These are phyloP conservation scores for Tolypocladium tropicale DNA, from an alignment of 2,329 filamentous ascomycete genomes.

Conservation along the genomic window DNA sequence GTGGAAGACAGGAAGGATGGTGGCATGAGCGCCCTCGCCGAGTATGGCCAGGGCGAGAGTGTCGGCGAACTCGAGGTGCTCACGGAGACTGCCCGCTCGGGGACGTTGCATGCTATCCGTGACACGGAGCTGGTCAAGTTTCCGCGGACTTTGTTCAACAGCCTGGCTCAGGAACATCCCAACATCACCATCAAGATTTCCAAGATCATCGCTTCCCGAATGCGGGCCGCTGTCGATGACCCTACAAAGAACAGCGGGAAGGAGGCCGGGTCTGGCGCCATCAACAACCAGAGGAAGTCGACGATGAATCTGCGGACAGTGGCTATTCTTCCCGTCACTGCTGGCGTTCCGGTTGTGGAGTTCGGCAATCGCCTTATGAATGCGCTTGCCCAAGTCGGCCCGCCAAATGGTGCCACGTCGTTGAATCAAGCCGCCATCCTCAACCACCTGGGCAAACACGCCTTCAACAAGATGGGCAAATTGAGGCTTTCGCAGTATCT, in stretches of 20 bases:
- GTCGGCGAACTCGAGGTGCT: conserved; percentile 95
- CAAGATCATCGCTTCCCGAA: conserved; percentile 92
- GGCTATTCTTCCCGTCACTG: conserved; percentile 79
- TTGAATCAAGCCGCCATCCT: conserved; percentile 90
- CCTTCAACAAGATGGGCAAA: conserved; percentile 96
- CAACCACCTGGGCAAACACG: conserved; percentile 89
- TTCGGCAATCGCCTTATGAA: conserved; percentile 85
- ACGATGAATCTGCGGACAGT: conserved; percentile 90
- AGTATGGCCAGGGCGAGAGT: conserved; percentile 95
- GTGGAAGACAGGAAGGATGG: conserved; percentile 75
- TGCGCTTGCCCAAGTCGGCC: conserved; percentile 80
- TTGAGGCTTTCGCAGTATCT: conserved; percentile 92
- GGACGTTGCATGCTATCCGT: conserved; percentile 87
- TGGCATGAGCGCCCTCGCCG: conserved; percentile 75
- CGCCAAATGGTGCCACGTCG: conserved; percentile 80
- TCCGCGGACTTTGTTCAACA: conserved; percentile 93
- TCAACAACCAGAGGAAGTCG: conserved; percentile 56
- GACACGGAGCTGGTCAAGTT: conserved; percentile 96
- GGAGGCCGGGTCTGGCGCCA: conserved; percentile 49
- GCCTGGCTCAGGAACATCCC: conserved; percentile 89
- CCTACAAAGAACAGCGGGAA: conserved; percentile 57
- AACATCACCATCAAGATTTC: conserved; percentile 99
- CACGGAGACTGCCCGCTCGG: conserved; percentile 84
- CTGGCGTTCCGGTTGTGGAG: conserved; percentile 87
- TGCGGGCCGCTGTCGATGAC: conserved; percentile 81